Percentiles rank a stretch among this genome's conserved stretches.
Evolutionary conservation across 495 filamentous ascomycete genomes (phyloP).

Genomic region (Letharia columbiana): DNA sequence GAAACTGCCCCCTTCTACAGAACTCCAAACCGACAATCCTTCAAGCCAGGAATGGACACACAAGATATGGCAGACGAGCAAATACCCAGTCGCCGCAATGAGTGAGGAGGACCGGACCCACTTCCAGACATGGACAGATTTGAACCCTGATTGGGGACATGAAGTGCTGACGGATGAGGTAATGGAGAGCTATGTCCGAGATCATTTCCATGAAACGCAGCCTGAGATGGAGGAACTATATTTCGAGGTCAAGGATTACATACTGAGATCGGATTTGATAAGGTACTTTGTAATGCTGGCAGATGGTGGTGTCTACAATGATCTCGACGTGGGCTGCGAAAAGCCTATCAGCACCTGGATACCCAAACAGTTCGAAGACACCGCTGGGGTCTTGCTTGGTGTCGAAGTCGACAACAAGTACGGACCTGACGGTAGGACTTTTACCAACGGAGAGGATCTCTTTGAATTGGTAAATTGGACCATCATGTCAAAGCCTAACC

Average conservation of each 20-base stretch:
- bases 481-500: slow-evolving; percentile 35
- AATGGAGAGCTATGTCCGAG: slow-evolving; percentile 28
- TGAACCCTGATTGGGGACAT: slow-evolving; percentile 27
- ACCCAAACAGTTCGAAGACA: slow-evolving; percentile 38
- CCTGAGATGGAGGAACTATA: slow-evolving; percentile 38
- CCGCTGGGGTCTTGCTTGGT: slow-evolving; percentile 27
- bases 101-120: slow-evolving; percentile 24
- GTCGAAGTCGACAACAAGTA: slow-evolving; percentile 32
- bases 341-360: slow-evolving; percentile 43
- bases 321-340: slow-evolving; percentile 50
- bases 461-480: slow-evolving; percentile 38
- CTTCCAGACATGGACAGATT: slow-evolving; percentile 28
- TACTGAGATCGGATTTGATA: slow-evolving; percentile 48
- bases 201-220: slow-evolving; percentile 27
- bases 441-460: slow-evolving; percentile 20
- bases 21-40: slow-evolving; percentile 3
- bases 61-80: slow-evolving; percentile 21
- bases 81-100: slow-evolving; percentile 12
- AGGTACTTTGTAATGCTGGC: slow-evolving; percentile 50
- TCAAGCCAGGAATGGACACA: slow-evolving; percentile 6
- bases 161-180: slow-evolving; percentile 33
- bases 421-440: slow-evolving; percentile 15
- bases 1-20: background rate
- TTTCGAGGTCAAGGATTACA: slow-evolving; percentile 35
- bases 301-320: slow-evolving; percentile 50